Evolutionary conservation across 2,329 filamentous ascomycete species (phyloP), one percentile per base, ranked within the genome.

Genomic region (Neonectria magnoliae): DNA sequence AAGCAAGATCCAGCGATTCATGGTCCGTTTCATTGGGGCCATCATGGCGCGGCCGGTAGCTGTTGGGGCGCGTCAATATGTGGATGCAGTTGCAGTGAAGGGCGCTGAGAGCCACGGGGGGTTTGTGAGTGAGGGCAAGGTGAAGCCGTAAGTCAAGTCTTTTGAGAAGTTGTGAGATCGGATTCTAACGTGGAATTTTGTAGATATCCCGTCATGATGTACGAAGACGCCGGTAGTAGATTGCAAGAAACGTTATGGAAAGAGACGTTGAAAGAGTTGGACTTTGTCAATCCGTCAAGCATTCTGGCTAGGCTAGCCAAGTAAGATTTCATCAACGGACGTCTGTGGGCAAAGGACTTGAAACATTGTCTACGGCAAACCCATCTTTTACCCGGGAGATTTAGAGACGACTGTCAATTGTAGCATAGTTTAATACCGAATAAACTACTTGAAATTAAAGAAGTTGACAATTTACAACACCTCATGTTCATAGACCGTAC

Each of bases 81-180:
- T 75, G 8, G 67, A 75, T 54, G 70, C 72, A 20, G 70, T 69
- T 8, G 53, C 68, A 2, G 55, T 64, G 7, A 69, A 73, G 48
- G 68, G 68, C 4, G 51, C 27, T 1, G 71, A 72, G 45, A 73
- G 72, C 22, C 73, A 75, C 9, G 73, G 72, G 1, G 57, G 60
- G 9, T 75, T 73, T 62, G 56, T 75, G 22, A 68, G 72, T 4
- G 72, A 75, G n/a, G 70, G 73, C 22, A 68, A 44, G 38, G 29
- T 75, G 5, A 75, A 75, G 48, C 72, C 73, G 71, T 74, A 53
- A 72, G 71, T 66, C 2, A 9, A 20, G 1, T 20, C 10, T 2
- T 2, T 29, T 31, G 2, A 29, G 29, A 22, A 11, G 3, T 10
- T 10, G 27, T 4, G 6, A 27, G n/a, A 0, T 5, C 2, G 25